These are phyloP conservation scores for Plasmodium reichenowi DNA, from an alignment of 169 alveolate species.

Conservation along the genomic window DNA sequence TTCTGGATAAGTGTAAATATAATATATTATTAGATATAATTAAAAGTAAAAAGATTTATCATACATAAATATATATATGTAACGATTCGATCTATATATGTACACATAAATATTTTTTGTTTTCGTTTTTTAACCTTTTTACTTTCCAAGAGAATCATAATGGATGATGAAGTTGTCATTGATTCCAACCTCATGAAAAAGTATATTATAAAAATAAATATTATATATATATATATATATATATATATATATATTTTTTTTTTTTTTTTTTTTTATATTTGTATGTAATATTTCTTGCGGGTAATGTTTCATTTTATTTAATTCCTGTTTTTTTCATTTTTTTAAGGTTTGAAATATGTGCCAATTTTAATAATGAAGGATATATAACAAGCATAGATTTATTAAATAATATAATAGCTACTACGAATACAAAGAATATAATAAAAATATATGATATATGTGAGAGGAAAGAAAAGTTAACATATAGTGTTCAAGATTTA, in stretches of 20 bases:
- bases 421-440: conserved; percentile 43
- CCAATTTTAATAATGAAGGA: conserved; percentile 55
- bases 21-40: too few species aligned
- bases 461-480: conserved; percentile 52
- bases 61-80: too few species aligned
- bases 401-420: conserved; percentile 39
- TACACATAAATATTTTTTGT: too few species aligned
- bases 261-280: background rate
- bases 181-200: too few species aligned
- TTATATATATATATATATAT: background rate
- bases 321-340: background rate
- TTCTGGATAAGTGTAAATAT: too few species aligned
- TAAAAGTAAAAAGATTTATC: too few species aligned
- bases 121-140: too few species aligned
- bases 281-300: background rate
- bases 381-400: conserved; percentile 57
- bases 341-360: conserved; percentile 43
- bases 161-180: too few species aligned
- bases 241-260: background rate
- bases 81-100: too few species aligned
- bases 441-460: conserved; percentile 48
- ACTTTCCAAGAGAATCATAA: too few species aligned
- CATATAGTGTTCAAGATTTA: conserved; percentile 46
- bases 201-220: background rate
- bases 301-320: background rate